Conservation (phyloP, 495 filamentous ascomycete species). For the Durotheca rogersii region DNA sequence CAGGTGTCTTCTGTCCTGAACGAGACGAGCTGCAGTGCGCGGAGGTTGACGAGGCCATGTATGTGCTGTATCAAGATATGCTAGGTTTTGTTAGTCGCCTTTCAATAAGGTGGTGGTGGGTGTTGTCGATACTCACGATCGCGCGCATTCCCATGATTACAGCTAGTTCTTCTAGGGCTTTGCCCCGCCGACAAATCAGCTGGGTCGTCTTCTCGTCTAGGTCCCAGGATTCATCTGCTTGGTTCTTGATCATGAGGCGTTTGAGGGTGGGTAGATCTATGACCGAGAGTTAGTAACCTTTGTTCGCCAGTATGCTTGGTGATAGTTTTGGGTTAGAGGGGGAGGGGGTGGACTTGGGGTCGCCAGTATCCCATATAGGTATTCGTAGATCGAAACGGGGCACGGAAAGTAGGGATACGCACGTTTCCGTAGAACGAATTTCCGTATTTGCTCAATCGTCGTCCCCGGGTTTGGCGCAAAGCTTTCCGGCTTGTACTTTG, state of each 20-base stretch:
- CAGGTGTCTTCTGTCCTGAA: constrained; percentile 54
- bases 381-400: too few species aligned
- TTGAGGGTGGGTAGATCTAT: constrained; percentile 34
- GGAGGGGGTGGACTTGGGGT: too few species aligned
- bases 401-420: too few species aligned
- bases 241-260: constrained; percentile 53
- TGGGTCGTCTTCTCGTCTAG: constrained; percentile 50
- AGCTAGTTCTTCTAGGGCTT: constrained; percentile 54
- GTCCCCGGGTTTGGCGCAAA: constrained; percentile 48
- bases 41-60: constrained; percentile 46
- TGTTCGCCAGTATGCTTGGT: background rate
- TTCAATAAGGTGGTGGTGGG: background rate
- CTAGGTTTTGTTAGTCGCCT: constrained; percentile 31
- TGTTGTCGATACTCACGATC: constrained; percentile 47
- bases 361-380: too few species aligned
- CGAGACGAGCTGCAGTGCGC: constrained; percentile 54
- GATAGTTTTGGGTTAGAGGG: background rate
- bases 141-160: constrained; percentile 50
- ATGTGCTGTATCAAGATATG: constrained; percentile 56
- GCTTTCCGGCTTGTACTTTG: constrained; percentile 50
- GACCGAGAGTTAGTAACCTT: background rate
- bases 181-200: constrained; percentile 50
- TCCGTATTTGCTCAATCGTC: constrained; percentile 54
- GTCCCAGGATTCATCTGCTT: constrained; percentile 55
- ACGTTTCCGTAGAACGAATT: constrained; percentile 52